Evolutionary conservation across 768 basidiomycete species (phyloP), one percentile per base, ranked within the genome.

Genomic region (Punctularia strigosozonata): DNA sequence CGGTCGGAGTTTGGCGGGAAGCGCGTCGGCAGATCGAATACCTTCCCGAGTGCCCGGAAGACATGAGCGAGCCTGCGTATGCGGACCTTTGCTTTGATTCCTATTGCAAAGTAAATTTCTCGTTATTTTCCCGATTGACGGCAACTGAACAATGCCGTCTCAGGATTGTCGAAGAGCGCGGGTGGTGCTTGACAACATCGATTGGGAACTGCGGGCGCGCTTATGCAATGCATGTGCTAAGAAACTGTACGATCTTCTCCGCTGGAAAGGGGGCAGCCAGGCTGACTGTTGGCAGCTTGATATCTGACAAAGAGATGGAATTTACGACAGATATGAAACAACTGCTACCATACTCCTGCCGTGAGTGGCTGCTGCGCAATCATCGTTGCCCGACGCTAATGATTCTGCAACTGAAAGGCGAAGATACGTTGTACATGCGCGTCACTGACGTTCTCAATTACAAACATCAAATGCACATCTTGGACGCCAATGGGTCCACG

Each of bases 1-100:
- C 53, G 3, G 44, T 46, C 1, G 26, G 40, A 10, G 42, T 64
- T 1, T 71, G 67, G 67, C 56, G 56, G 43, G 44, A 50, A n/a
- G 56, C 61, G 2, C 58, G 57, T 7, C 18, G 21, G 19, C 52
- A 51, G 20, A 38, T 46, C 4, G 36, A 41, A 2, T 45, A 30
- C 5, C 37, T 58, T 4, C 55, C 50, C 0, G 43, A 50, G 1
- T 53, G 52, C 34, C 63, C 64, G 2, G 30, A 43, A 15, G 54
- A 55, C 18, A 37, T 63, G 19, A 58, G 49, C 33, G 50, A 61
- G 24, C 46, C 55, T 0, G 53, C 52, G 22, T 66, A 62, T 41
- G 52, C 64, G 0, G 52, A 55, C n/a, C 45, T 65, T n/a, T 34
- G 64, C 6, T 68, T 59, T 44, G 54, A 52, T 10, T 47, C 44